Evolutionary conservation across 176 grass and related monocot genomes (phyloP).

Genomic region (Eremochloa ophiuroides): DNA sequence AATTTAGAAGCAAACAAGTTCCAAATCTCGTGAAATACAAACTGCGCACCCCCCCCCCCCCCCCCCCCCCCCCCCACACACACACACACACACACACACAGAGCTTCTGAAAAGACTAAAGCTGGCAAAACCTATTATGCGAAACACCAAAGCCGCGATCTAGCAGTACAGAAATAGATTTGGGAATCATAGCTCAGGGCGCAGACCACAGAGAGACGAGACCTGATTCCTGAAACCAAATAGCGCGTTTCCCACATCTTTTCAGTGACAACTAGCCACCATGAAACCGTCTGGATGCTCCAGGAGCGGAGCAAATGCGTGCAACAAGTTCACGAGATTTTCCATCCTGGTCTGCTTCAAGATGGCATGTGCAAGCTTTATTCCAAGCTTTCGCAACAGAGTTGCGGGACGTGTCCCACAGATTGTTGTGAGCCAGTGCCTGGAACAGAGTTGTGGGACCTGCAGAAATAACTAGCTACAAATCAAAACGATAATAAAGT

Average conservation of each 20-base stretch:
- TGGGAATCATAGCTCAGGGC: constrained; percentile 2
- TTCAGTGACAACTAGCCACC: constrained; percentile 12
- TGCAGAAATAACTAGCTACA: background rate
- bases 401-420: background rate
- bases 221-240: constrained; percentile 24
- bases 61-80: too few species aligned
- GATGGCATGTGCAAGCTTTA: constrained; percentile 26
- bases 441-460: too few species aligned
- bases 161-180: constrained; percentile 27
- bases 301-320: constrained; percentile 5
- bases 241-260: constrained; percentile 1
- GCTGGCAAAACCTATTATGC: constrained; percentile 13
- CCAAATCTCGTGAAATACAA: background rate
- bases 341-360: constrained; percentile 23
- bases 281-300: constrained; percentile 23
- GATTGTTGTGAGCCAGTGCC: background rate
- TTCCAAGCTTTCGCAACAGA: constrained; percentile 15
- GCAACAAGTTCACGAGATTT: constrained; percentile 32
- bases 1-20: background rate
- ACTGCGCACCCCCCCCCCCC: too few species aligned
- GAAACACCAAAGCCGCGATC: constrained; percentile 7
- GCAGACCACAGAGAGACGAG: constrained; percentile 14
- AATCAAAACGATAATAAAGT: background rate
- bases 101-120: constrained; percentile 4
- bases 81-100: too few species aligned